These are phyloP conservation scores for Ilyonectria destructans DNA, from an alignment of 2,329 filamentous ascomycete species.

Conservation along the genomic window DNA sequence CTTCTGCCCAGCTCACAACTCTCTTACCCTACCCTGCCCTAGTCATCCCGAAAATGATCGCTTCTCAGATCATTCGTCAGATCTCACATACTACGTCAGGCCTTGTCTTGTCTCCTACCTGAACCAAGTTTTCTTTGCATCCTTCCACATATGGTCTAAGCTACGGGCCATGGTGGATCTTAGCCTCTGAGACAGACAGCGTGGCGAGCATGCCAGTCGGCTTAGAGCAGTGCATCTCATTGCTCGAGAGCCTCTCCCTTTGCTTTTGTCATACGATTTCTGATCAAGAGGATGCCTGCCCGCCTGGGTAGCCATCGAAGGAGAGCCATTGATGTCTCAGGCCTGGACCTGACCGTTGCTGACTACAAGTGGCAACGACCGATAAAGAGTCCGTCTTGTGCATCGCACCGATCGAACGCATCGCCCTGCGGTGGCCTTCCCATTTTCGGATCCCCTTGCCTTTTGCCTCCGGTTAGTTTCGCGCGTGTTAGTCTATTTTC, in stretches of 20 bases:
- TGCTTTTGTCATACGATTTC: constrained; percentile 43
- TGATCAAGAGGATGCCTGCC: constrained; percentile 26
- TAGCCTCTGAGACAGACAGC: constrained; percentile 27
- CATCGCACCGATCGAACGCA: constrained; percentile 17
- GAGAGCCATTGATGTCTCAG: constrained; percentile 41
- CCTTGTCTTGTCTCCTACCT: constrained; percentile 29
- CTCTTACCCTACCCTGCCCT: neutral
- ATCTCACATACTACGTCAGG: constrained; percentile 37
- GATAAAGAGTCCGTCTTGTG: constrained; percentile 25
- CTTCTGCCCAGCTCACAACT: neutral
- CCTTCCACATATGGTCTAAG: constrained; percentile 25
- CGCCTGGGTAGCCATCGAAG: constrained; percentile 20
- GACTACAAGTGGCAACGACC: constrained; percentile 31
- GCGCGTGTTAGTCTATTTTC: constrained; percentile 1
- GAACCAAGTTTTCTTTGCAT: constrained; percentile 31
- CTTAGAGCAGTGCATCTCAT: constrained; percentile 25
- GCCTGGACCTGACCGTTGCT: constrained; percentile 13
- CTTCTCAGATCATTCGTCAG: constrained; percentile 38
- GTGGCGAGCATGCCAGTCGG: constrained; percentile 38
- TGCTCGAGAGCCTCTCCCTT: constrained; percentile 35
- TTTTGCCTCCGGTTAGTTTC: constrained; percentile 7
- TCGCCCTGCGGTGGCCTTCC: constrained; percentile 30
- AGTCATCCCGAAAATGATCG: neutral
- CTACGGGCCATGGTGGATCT: constrained; percentile 24
- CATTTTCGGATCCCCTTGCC: constrained; percentile 34